These are phyloP conservation scores for Sugiyamaella mastotermitis DNA, from an alignment of 805 yeast genomes.

Conservation along the genomic window DNA sequence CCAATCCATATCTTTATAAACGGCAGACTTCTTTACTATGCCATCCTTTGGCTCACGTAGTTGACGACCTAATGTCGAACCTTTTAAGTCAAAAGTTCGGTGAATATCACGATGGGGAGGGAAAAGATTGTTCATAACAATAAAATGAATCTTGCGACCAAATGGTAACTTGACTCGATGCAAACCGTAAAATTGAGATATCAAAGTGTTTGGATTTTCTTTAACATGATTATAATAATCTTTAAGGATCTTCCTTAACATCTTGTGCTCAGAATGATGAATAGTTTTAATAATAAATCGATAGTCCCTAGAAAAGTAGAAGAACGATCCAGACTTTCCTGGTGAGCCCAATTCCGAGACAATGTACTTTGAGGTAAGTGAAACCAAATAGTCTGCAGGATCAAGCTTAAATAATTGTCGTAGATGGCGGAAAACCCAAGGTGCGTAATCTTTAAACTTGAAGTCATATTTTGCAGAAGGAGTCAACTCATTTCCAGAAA, in stretches of 20 bases:
- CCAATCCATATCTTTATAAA: constrained; percentile 88
- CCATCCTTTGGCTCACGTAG: constrained; percentile 15
- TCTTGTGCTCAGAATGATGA: constrained; percentile 87
- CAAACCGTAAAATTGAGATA: constrained; percentile 94
- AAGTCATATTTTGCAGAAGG: constrained; percentile 94
- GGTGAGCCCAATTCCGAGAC: constrained; percentile 91
- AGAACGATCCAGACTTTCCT: constrained; percentile 94
- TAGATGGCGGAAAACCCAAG: constrained; percentile 86
- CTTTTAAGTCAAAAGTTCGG: constrained; percentile 83
- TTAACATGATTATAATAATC: constrained; percentile 78
- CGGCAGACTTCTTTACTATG: constrained; percentile 31
- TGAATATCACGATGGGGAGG: constrained; percentile 90
- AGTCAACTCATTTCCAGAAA: constrained; percentile 74
- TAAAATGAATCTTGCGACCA: constrained; percentile 76
- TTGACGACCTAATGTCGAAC: constrained; percentile 79
- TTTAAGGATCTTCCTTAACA: constrained; percentile 63
- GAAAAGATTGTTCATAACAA: constrained; percentile 94
- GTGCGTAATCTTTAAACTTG: constrained; percentile 94
- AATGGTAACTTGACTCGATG: constrained; percentile 90
- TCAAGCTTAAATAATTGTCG: constrained; percentile 78
- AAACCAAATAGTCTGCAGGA: constrained; percentile 91
- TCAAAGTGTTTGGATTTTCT: constrained; percentile 76
- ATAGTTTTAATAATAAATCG: constrained; percentile 93
- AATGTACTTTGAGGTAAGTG: constrained; percentile 88
- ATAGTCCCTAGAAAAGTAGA: constrained; percentile 90